Evolutionary conservation across 2,329 filamentous ascomycete species (phyloP), one percentile per base, ranked within the genome.

Genomic region (Penicillium thymicola): DNA sequence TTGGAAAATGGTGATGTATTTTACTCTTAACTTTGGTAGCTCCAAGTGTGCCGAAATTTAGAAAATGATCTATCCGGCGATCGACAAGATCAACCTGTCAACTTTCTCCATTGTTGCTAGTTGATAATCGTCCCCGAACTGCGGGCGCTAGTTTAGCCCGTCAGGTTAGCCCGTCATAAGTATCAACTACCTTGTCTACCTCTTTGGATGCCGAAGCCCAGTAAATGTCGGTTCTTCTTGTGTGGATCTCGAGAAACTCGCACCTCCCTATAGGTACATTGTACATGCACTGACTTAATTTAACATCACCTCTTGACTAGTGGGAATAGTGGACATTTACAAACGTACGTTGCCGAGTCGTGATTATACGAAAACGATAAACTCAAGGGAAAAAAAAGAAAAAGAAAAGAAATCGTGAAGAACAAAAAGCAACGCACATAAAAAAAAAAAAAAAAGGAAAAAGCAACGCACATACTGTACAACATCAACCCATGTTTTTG

Each of bases 381-480:
- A 11, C 4, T n/a, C 3, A 32, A 13, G 11, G 28, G 9, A 10
- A 36, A 10, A 5, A 23, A 28, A 14, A 18, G 2, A 10, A n/a
- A 42, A 41, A 8, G 4, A 21, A n/a, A 30, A 21, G 9, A 23
- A 40, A 30, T 21, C 10, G 21, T 36, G 23, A 47, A 2, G 16
- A 44, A 28, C 16, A 43, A 51, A 43, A 43, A 52, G 30, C 11
- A 37, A 52, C 5, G 2, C 13, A 37, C 9, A n/a, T 21, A 8
- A 21, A 34, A 51, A 43, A 43, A 52, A 21, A 43, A 43, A 43
- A 43, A 52, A n/a, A n/a, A n/a, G n/a, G 21, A 43, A 51, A 43
- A 43, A 52, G 30, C 11, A 37, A 52, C 4, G 2, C 13, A 37
- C 9, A n/a, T 21, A 8, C 44, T 25, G n/a, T n/a, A 46, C 32